Evolutionary conservation across 495 filamentous ascomycete genomes (phyloP).

Genomic region (Neurospora sublineolata): DNA sequence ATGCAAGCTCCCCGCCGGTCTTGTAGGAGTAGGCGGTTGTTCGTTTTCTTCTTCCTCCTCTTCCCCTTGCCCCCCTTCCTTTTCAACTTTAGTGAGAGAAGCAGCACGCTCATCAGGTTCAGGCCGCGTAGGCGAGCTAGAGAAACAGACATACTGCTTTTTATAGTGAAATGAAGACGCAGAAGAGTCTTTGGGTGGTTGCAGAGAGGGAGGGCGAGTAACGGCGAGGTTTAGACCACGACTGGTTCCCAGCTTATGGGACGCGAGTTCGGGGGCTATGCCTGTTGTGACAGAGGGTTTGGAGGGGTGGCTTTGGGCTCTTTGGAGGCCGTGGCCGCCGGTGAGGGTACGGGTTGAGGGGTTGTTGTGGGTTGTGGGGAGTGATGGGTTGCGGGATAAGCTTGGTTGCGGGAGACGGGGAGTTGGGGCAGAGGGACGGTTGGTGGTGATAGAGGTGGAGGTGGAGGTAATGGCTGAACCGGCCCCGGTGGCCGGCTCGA

Average conservation of each 20-base stretch:
- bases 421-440: neutral
- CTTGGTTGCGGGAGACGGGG: neutral
- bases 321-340: neutral
- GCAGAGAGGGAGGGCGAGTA: conserved; percentile 3
- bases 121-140: conserved; percentile 33
- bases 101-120: neutral
- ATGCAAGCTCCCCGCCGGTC: conserved; percentile 30
- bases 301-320: conserved; percentile 2
- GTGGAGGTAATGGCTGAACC: neutral
- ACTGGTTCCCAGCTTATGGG: conserved; percentile 26
- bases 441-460: neutral
- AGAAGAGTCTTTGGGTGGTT: neutral
- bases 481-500: neutral
- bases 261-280: conserved; percentile 24
- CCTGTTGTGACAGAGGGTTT: neutral
- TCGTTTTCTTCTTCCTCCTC: conserved; percentile 19
- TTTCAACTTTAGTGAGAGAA: no score
- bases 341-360: neutral
- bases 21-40: conserved; percentile 18
- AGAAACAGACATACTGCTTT: conserved; percentile 37
- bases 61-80: neutral
- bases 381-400: neutral
- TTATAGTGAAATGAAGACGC: neutral
- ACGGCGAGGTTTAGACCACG: conserved; percentile 3
- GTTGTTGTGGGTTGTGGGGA: neutral